Evolutionary conservation across 352 stramenopile genomes (phyloP), one percentile per base, ranked within the genome.

Genomic region (Globisporangium recalcitrans): DNA sequence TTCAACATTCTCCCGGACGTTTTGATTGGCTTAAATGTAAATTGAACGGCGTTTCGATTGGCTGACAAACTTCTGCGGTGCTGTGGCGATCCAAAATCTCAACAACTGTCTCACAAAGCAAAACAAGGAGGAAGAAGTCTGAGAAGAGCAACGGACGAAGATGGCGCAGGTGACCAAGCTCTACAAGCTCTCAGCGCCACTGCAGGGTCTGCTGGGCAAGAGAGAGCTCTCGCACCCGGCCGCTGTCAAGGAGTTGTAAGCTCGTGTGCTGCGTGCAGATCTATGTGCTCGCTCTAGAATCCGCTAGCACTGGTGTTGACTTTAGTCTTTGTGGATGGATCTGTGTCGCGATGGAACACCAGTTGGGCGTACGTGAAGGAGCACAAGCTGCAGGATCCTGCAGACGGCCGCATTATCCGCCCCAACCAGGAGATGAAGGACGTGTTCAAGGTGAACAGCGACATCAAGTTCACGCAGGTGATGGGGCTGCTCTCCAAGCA

Each of bases 361-460:
- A 92, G 80, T 64, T 92, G 80, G 83, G 71, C 62, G 29, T 92
- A 92, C 29, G 83, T 87, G 52, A 92, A 92, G 65, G 52, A 82
- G 61, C 79, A 92, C 61, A 69, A 90, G 54, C 78, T 92, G 40
- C 83, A 92, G 63, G 79, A 92, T 27, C 77, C 78, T n/a, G 68
- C 71, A 4, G 64, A 92, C 47, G 83, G 83, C 22, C 79, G 83
- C n/a, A 60, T 87, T 31, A 88, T 92, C 58, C 80, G 68, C 63
- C 74, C 81, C 31, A 90, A 92, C 64, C 52, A 78, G 46, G 63
- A 87, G 62, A 79, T 92, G 72, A 84, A 77, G 49, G 63, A 87
- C 27, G 70, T 87, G 22, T 89, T 92, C 68, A 36, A 74, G 27
- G 74, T 90, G 52, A 61, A 87, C 49, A 58, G 66, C 57, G 58